A percentile compares a stretch with the other conserved stretches of the same genome.
Evolutionary conservation across 164 flowering plant genomes (phyloP).

Genomic region (Magnolia officinalis): DNA sequence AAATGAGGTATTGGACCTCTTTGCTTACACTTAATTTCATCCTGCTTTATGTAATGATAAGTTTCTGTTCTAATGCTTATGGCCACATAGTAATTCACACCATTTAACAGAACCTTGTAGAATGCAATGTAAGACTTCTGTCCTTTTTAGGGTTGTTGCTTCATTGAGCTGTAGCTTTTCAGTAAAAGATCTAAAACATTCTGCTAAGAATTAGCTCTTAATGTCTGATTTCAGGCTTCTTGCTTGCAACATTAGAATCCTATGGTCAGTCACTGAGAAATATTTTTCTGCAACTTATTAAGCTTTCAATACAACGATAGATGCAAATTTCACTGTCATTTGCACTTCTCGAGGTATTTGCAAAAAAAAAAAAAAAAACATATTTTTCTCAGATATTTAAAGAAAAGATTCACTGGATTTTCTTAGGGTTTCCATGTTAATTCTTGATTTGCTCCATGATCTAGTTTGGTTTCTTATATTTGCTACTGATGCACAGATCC

Average conservation of each 20-base stretch:
- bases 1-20: conserved; percentile 62
- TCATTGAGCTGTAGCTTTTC: not conserved
- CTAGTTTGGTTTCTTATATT: not conserved
- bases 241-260: no score
- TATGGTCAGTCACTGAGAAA: not conserved
- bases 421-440: not conserved
- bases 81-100: no score
- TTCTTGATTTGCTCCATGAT: not conserved
- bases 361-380: not conserved
- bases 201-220: no score
- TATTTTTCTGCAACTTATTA: no score
- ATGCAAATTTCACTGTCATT: not conserved
- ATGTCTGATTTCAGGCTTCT: no score
- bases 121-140: not conserved
- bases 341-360: not conserved
- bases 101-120: no score
- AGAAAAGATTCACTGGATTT: not conserved
- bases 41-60: no score
- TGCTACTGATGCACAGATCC: not conserved
- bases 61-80: no score
- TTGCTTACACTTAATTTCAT: not conserved
- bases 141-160: not conserved
- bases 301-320: not conserved
- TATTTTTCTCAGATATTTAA: not conserved
- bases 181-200: no score